phyloP scores from a whole-genome alignment of 73 alveolate species.

The Paraurostyla sp. region DNA sequence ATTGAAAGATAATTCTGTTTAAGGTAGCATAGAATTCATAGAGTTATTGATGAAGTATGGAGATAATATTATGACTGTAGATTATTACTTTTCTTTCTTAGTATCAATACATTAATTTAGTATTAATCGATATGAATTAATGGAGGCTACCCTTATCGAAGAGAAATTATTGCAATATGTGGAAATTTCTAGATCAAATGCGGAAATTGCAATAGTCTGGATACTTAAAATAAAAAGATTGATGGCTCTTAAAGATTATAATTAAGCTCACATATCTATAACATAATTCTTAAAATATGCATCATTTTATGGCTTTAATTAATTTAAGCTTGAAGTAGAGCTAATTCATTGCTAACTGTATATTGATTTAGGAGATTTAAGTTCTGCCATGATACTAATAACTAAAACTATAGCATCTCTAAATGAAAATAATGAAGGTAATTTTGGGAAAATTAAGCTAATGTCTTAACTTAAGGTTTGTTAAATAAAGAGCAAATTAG shows the following conservation, averaged over 20 bases:
- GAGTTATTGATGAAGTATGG: constrained; percentile 42
- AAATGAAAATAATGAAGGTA: constrained; percentile 26
- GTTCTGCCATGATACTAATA: constrained; percentile 24
- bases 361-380: background rate
- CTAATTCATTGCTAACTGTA: background rate
- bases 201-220: constrained; percentile 45
- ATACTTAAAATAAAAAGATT: constrained; percentile 2
- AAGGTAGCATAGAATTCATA: constrained; percentile 3
- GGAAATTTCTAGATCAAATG: constrained; percentile 1
- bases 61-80: constrained; percentile 27
- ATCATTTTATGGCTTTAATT: constrained; percentile 14
- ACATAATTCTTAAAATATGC: background rate
- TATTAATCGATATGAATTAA: constrained; percentile 14
- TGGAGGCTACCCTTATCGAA: background rate
- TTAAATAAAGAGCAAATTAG: constrained; percentile 10
- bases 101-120: background rate
- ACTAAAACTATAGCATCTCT: constrained; percentile 43
- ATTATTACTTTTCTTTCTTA: constrained; percentile 34
- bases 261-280: constrained; percentile 23
- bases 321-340: constrained; percentile 40
- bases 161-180: background rate
- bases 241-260: background rate
- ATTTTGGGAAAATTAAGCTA: background rate
- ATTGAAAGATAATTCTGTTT: constrained; percentile 9
- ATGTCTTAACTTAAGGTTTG: constrained; percentile 1